Evolutionary conservation across 768 basidiomycete species (phyloP), one percentile per base, ranked within the genome.

Genomic region (Podaxis pistillaris): DNA sequence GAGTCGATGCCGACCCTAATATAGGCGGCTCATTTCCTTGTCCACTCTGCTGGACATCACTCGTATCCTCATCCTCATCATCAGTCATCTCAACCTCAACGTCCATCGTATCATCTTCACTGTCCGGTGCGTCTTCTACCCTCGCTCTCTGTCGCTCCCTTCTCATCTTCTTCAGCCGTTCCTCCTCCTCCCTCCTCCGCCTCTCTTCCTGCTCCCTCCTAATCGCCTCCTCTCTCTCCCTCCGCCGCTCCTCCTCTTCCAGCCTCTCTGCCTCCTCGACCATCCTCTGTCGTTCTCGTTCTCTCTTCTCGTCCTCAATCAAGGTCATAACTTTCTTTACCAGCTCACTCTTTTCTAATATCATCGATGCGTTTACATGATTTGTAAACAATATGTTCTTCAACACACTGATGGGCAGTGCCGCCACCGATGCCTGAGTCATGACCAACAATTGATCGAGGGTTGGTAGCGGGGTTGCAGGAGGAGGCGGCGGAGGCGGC

Each of bases 301-400:
- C 84, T 33, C 73, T 67, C 64, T 78, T 75, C 71, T 92, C 90
- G 63, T 86, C 86, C 56, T 87, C 87, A 17, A 93, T 74, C 12
- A 94, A 73, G 15, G 73, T 76, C 60, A 76, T 67, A 26, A 93
- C 92, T 69, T 89, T 90, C 47, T 73, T 79, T 13, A 94, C 91
- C n/a, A 94, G 73, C 55, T 94, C 93, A 24, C 80, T 76, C 78
- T 97, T 97, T 78, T 97, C 95, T n/a, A 96, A 76, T 1, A 95
- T 76, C 68, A 87, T 79, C 47, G 86, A 83, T 30, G 91, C 86
- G 66, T 86, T 84, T 46, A 96, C 91, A 60, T 90, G 93, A 66
- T 95, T 93, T 58, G 86, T 86, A 69, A 86, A 93, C 22, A 97
- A 73, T 19, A 96, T 82, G 1, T 81, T 79, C 72, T 97, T 97